A percentile compares a stretch with the other conserved stretches of the same genome.
Conservation (phyloP, 108 stramenopile species). For the Cylindrotheca closterium region DNA sequence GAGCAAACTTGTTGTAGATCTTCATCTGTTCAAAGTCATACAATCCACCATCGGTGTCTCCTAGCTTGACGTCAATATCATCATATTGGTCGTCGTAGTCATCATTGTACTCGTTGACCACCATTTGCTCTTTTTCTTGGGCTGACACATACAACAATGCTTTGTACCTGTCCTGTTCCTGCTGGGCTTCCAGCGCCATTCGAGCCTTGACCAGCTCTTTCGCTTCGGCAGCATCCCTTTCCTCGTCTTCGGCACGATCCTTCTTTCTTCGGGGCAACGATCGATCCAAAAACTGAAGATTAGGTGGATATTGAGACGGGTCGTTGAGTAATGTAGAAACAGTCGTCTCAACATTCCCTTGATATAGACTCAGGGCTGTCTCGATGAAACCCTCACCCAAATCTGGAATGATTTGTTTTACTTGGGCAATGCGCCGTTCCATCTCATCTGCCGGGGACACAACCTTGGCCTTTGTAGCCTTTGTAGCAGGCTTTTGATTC, state of each 20-base stretch:
- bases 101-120: slow-evolving; percentile 71
- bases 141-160: slow-evolving; percentile 38
- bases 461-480: background rate
- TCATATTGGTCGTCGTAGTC: slow-evolving; percentile 90
- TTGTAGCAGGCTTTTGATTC: background rate
- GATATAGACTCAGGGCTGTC: slow-evolving; percentile 63
- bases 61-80: slow-evolving; percentile 54
- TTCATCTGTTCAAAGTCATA: slow-evolving; percentile 72
- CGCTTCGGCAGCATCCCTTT: slow-evolving; percentile 52
- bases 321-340: slow-evolving; percentile 50
- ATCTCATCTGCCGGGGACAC: slow-evolving; percentile 22
- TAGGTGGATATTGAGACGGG: slow-evolving; percentile 28
- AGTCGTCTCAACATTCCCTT: slow-evolving; percentile 65
- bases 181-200: slow-evolving; percentile 39
- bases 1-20: slow-evolving; percentile 63
- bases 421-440: slow-evolving; percentile 44
- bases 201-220: slow-evolving; percentile 55
- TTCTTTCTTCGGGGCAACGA: slow-evolving; percentile 38
- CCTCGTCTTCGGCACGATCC: slow-evolving; percentile 37
- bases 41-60: slow-evolving; percentile 53
- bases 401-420: slow-evolving; percentile 57
- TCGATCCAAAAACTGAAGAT: slow-evolving; percentile 39
- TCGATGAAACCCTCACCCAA: slow-evolving; percentile 85
- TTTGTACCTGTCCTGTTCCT: slow-evolving; percentile 54
- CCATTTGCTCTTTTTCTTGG: slow-evolving; percentile 10